These are phyloP conservation scores for Sisymbrium altissimum DNA, from an alignment of 345 rosid genomes.

Conservation along the genomic window DNA sequence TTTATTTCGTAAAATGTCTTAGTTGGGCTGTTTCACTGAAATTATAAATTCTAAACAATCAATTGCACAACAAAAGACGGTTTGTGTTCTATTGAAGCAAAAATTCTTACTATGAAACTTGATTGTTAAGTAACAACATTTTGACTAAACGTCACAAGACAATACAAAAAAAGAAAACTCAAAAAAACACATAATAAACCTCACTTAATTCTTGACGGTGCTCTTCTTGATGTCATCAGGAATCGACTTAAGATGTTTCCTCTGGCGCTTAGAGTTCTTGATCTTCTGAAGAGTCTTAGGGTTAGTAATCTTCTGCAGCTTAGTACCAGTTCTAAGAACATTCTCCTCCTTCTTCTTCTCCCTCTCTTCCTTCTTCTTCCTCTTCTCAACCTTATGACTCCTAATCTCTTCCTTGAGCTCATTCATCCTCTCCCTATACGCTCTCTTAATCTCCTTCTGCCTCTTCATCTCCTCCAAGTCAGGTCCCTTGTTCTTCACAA, in stretches of 20 bases:
- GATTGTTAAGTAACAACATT: neutral
- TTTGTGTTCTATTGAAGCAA: conserved; percentile 13
- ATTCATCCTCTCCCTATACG: conserved; percentile 64
- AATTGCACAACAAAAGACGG: too few species aligned
- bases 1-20: too few species aligned
- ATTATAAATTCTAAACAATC: too few species aligned
- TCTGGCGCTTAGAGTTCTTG: conserved; percentile 56
- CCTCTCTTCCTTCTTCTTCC: conserved; percentile 77
- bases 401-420: conserved; percentile 87
- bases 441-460: conserved; percentile 74
- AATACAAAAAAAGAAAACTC: conserved; percentile 2
- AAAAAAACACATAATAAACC: conserved; percentile 1
- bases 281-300: conserved; percentile 86
- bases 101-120: conserved; percentile 7
- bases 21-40: too few species aligned
- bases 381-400: conserved; percentile 74
- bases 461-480: conserved; percentile 58
- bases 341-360: conserved; percentile 92
- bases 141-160: neutral
- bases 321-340: conserved; percentile 69
- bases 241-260: conserved; percentile 69
- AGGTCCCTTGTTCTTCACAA: conserved; percentile 53
- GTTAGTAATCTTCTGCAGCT: conserved; percentile 73
- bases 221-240: conserved; percentile 56
- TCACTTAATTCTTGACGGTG: neutral